Percentiles rank a stretch among this genome's conserved stretches.
Evolutionary conservation across 257 asterid species (phyloP).

Genomic region (Plantago ovata): DNA sequence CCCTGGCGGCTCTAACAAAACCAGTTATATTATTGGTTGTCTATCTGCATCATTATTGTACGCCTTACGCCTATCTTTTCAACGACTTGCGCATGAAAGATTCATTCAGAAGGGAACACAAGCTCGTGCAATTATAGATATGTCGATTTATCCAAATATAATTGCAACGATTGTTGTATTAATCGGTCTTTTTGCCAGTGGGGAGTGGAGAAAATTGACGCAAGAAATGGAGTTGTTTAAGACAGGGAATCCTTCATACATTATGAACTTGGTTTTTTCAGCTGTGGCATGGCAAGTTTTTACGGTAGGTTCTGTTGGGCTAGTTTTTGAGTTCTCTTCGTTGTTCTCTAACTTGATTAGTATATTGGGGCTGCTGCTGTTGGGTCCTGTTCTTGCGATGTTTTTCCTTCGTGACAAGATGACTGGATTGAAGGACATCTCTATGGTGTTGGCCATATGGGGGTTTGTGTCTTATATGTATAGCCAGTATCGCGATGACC

Average conservation of each 20-base stretch:
- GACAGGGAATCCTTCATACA: conserved; percentile 42
- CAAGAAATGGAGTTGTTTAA: conserved; percentile 46
- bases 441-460: conserved; percentile 72
- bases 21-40: conserved; percentile 33
- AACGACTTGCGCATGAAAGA: conserved; percentile 42
- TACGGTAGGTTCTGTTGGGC: conserved; percentile 43
- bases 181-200: conserved; percentile 52
- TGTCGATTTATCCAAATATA: conserved; percentile 31
- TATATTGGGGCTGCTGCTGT: conserved; percentile 57
- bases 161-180: conserved; percentile 29
- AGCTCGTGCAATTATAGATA: conserved; percentile 30
- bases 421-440: conserved; percentile 49
- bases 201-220: conserved; percentile 48
- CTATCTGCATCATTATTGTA: conserved; percentile 43
- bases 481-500: conserved; percentile 65
- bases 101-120: conserved; percentile 47
- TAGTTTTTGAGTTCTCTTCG: conserved; percentile 58
- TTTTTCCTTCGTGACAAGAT: conserved; percentile 43
- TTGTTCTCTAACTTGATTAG: conserved; percentile 71
- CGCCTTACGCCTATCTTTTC: conserved; percentile 41
- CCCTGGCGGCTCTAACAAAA: conserved; percentile 26
- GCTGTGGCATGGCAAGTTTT: conserved; percentile 64
- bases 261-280: conserved; percentile 52
- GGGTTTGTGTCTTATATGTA: conserved; percentile 67
- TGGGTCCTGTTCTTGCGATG: conserved; percentile 61